These are phyloP conservation scores for Daldinia sp. DNA, from an alignment of 2,329 filamentous ascomycete genomes.

Conservation along the genomic window DNA sequence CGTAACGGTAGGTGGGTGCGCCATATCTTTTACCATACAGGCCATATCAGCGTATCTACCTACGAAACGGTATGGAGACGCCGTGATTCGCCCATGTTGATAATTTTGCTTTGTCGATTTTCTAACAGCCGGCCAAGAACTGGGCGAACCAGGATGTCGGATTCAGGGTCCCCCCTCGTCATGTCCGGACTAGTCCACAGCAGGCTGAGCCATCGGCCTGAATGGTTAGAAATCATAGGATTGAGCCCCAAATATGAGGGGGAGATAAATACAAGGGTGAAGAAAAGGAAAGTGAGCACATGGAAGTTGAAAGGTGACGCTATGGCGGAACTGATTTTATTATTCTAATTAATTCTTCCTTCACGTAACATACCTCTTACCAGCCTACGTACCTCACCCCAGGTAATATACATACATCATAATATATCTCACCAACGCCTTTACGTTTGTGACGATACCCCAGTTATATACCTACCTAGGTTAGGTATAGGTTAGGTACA, in stretches of 20 bases:
- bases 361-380: conserved; percentile 12
- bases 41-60: no score
- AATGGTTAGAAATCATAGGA: conserved; percentile 20
- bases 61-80: conserved; percentile 10
- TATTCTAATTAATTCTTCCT: conserved; percentile 13
- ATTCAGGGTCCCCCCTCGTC: conserved; percentile 29
- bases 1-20: neutral
- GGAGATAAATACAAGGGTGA: neutral
- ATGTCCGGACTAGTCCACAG: conserved; percentile 17
- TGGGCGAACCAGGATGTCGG: conserved; percentile 35
- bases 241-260: conserved; percentile 10
- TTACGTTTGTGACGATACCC: conserved; percentile 13
- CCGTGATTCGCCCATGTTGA: conserved; percentile 31
- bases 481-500: no score
- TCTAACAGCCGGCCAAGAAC: conserved; percentile 20
- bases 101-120: conserved; percentile 8
- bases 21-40: no score
- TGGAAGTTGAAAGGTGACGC: conserved; percentile 14
- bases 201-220: conserved; percentile 30
- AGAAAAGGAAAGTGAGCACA: conserved; percentile 31
- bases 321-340: conserved; percentile 14
- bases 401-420: neutral
- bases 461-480: no score
- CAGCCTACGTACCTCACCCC: no score
- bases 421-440: neutral